Evolutionary conservation across 2,329 filamentous ascomycete genomes (phyloP).

Genomic region (Alternaria arbusti): DNA sequence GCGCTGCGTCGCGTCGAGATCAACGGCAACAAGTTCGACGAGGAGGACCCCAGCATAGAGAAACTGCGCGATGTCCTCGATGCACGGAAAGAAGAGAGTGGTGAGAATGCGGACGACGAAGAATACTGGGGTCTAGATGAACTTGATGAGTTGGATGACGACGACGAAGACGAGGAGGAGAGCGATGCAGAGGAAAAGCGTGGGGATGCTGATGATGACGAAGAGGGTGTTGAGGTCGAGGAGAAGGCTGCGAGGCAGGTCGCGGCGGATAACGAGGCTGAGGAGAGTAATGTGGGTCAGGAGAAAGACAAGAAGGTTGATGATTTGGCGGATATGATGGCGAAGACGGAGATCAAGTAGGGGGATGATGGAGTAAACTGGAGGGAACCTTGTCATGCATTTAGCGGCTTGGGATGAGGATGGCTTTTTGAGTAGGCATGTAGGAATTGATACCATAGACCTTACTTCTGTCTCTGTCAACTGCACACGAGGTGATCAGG

Average conservation of each 20-base stretch:
- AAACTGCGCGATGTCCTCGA: constrained; percentile 71
- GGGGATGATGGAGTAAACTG: background rate
- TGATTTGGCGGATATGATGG: constrained; percentile 75
- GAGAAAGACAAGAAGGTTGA: constrained; percentile 80
- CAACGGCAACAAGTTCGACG: constrained; percentile 93
- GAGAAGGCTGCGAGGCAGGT: constrained; percentile 58
- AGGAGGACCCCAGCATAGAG: constrained; percentile 78
- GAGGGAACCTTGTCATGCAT: constrained; percentile 8
- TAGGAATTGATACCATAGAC: constrained; percentile 10
- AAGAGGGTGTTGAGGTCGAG: constrained; percentile 61
- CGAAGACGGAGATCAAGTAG: constrained; percentile 65
- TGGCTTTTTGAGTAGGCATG: background rate
- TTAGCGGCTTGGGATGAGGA: constrained; percentile 1
- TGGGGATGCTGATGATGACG: constrained; percentile 72
- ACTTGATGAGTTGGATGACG: constrained; percentile 79
- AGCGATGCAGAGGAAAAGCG: constrained; percentile 67
- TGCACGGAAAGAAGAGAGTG: constrained; percentile 70
- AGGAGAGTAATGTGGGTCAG: constrained; percentile 75
- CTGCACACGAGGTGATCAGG: background rate
- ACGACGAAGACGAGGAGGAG: constrained; percentile 80
- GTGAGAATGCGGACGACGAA: constrained; percentile 59
- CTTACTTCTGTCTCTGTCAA: background rate
- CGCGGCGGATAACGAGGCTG: constrained; percentile 73
- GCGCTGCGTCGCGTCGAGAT: constrained; percentile 85
- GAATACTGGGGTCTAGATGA: constrained; percentile 63